A percentile compares a stretch with the other conserved stretches of the same genome.
These are phyloP conservation scores for Dactylellina drechsleri DNA, from an alignment of 2,329 filamentous ascomycete genomes.

Conservation along the genomic window DNA sequence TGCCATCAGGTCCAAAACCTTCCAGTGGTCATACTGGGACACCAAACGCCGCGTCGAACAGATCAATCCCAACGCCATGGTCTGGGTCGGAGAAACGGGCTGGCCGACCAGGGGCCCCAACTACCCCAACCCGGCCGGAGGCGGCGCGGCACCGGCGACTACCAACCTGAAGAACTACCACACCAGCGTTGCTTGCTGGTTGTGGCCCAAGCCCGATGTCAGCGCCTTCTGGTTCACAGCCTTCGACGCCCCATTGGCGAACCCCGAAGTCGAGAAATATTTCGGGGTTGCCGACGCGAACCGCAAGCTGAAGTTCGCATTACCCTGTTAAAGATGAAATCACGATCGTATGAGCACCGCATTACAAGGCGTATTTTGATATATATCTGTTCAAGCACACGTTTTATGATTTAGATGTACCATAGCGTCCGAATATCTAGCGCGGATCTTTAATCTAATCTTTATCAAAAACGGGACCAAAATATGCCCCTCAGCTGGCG, in stretches of 20 bases:
- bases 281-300: slow-evolving; percentile 27
- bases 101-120: slow-evolving; percentile 77
- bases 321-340: slow-evolving; percentile 22
- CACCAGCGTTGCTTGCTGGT: slow-evolving; percentile 70
- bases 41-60: slow-evolving; percentile 69
- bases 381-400: background rate
- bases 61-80: slow-evolving; percentile 68
- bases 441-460: background rate
- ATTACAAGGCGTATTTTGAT: slow-evolving; percentile 1
- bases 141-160: slow-evolving; percentile 70
- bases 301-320: slow-evolving; percentile 34
- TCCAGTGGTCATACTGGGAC: slow-evolving; percentile 25
- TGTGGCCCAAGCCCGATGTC: slow-evolving; percentile 40
- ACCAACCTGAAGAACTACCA: slow-evolving; percentile 72
- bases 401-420: background rate
- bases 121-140: no score
- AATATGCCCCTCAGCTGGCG: no score
- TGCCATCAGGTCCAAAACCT: slow-evolving; percentile 65
- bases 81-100: slow-evolving; percentile 76
- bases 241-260: slow-evolving; percentile 26
- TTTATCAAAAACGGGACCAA: no score
- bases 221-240: slow-evolving; percentile 58
- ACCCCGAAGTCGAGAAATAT: slow-evolving; percentile 23
- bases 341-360: slow-evolving; percentile 10
- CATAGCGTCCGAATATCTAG: background rate